Evolutionary conservation across 2,329 filamentous ascomycete species (phyloP).

Genomic region (Coniochaeta prunicola): DNA sequence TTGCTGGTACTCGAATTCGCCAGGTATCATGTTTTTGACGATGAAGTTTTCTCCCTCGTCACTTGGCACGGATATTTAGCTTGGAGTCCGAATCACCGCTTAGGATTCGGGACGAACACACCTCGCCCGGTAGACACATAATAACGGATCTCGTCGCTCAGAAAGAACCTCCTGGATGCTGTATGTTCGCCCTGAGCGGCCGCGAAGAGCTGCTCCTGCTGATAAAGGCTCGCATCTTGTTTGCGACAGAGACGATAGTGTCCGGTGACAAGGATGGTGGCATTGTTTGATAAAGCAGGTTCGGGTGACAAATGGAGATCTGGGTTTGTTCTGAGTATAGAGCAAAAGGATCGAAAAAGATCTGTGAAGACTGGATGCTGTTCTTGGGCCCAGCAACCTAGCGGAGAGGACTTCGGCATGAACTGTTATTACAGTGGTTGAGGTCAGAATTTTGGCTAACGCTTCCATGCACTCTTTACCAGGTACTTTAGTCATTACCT

Average conservation of each 20-base stretch:
- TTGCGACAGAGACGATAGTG: neutral
- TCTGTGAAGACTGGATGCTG: too few species aligned
- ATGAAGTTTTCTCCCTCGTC: conserved; percentile 9
- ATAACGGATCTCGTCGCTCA: neutral
- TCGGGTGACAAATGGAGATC: too few species aligned
- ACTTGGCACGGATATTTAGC: conserved; percentile 1
- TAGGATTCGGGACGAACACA: neutral
- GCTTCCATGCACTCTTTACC: too few species aligned
- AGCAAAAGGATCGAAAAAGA: too few species aligned
- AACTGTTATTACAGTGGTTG: too few species aligned
- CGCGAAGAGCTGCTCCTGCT: neutral
- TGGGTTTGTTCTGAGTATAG: too few species aligned
- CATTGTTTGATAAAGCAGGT: too few species aligned
- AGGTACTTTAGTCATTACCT: too few species aligned
- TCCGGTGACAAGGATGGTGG: neutral
- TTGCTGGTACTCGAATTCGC: conserved; percentile 22
- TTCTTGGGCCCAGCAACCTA: too few species aligned
- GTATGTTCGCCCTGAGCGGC: neutral
- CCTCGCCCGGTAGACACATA: conserved; percentile 7
- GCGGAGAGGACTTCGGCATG: too few species aligned
- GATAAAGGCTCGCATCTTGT: neutral
- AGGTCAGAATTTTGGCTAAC: too few species aligned
- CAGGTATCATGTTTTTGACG: conserved; percentile 19
- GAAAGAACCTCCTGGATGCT: neutral
- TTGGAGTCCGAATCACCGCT: neutral